A percentile compares a stretch with the other conserved stretches of the same genome.
Evolutionary conservation across 2,329 filamentous ascomycete species (phyloP).

Genomic region (Beauveria australis): DNA sequence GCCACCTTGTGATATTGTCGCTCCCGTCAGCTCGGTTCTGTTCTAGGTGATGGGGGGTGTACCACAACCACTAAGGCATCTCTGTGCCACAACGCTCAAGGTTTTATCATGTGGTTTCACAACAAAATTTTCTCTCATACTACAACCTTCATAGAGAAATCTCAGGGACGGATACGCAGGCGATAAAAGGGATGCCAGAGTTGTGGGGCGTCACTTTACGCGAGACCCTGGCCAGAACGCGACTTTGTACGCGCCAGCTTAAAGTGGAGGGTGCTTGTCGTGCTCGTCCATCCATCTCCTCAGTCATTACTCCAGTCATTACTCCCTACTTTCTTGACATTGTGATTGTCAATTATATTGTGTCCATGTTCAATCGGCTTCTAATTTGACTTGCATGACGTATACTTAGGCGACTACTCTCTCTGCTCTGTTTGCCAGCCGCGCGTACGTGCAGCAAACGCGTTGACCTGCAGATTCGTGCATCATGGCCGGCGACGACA

Average conservation of each 20-base stretch:
- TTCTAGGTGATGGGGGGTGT: too few species aligned
- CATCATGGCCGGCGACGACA: slow-evolving; percentile 24
- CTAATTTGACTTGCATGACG: not conserved
- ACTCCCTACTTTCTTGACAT: not conserved
- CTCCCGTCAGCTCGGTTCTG: too few species aligned
- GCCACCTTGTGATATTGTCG: too few species aligned
- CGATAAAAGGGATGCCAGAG: not conserved
- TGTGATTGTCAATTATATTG: not conserved
- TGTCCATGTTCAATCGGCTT: not conserved
- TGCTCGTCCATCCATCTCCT: not conserved
- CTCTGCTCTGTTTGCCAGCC: not conserved
- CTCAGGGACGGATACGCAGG: not conserved
- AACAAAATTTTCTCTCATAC: too few species aligned
- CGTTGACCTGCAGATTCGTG: not conserved
- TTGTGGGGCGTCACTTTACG: not conserved
- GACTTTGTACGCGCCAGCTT: slow-evolving; percentile 2
- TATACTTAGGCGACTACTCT: too few species aligned
- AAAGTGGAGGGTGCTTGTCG: not conserved
- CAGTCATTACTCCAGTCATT: not conserved
- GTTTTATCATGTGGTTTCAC: too few species aligned
- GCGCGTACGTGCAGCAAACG: not conserved
- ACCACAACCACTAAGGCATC: too few species aligned
- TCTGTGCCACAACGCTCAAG: too few species aligned
- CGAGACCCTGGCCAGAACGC: slow-evolving; percentile 8
- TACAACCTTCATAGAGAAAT: too few species aligned